A percentile compares a stretch with the other conserved stretches of the same genome.
Conservation (phyloP, 2,329 filamentous ascomycete genomes). For the Colletotrichum melonis region DNA sequence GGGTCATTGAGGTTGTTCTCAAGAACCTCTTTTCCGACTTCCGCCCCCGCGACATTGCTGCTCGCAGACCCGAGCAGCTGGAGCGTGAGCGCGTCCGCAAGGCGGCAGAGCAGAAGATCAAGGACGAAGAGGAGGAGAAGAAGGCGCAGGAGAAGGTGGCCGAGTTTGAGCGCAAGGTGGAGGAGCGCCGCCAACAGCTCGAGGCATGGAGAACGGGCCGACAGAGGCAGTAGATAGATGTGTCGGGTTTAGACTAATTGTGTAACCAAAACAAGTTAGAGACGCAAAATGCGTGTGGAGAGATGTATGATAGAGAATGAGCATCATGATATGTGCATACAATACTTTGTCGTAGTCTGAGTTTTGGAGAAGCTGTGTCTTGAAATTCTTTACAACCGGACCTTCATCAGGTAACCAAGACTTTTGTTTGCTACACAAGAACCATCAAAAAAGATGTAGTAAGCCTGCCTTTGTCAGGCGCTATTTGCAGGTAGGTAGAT, state of each 20-base stretch:
- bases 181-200: slow-evolving; percentile 61
- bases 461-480: too few species aligned
- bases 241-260: slow-evolving; percentile 7
- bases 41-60: slow-evolving; percentile 91
- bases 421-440: too few species aligned
- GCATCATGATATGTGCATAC: background rate
- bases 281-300: too few species aligned
- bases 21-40: slow-evolving; percentile 92
- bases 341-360: too few species aligned
- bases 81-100: slow-evolving; percentile 79
- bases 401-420: too few species aligned
- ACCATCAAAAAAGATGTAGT: too few species aligned
- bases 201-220: slow-evolving; percentile 57
- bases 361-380: too few species aligned
- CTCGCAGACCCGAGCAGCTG: slow-evolving; percentile 87
- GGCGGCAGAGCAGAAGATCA: slow-evolving; percentile 63
- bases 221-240: slow-evolving; percentile 36
- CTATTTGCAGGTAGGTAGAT: too few species aligned
- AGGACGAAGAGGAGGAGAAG: slow-evolving; percentile 63
- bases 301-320: slow-evolving; percentile 11
- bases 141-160: slow-evolving; percentile 65
- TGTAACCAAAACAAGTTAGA: background rate
- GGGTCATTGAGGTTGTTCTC: slow-evolving; percentile 84
- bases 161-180: slow-evolving; percentile 69
- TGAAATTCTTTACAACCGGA: too few species aligned